phyloP scores from a whole-genome alignment of 164 flowering plant species.

The Protea cynaroides region DNA sequence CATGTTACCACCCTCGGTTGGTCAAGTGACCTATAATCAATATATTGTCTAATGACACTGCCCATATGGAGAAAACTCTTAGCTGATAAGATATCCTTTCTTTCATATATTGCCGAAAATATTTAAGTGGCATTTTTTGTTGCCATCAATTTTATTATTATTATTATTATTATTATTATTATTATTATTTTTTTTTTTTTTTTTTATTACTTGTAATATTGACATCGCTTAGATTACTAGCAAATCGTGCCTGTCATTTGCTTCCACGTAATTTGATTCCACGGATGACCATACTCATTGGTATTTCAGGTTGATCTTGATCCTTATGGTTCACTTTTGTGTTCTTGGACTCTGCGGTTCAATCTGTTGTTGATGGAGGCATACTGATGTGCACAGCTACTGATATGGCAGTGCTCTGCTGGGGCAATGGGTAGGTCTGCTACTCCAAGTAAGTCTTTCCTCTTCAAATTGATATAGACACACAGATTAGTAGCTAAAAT shows the following conservation, averaged over 20 bases:
- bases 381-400: constrained; percentile 99
- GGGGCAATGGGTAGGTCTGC: constrained; percentile 95
- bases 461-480: constrained; percentile 3
- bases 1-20: too few relatives aligned
- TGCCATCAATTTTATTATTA: too few relatives aligned
- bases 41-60: too few relatives aligned
- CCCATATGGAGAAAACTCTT: too few relatives aligned
- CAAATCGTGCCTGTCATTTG: not conserved
- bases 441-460: constrained; percentile 73
- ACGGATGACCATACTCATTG: not conserved
- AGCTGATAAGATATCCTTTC: too few relatives aligned
- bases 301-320: constrained; percentile 93
- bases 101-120: too few relatives aligned
- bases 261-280: too few relatives aligned
- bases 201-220: not conserved
- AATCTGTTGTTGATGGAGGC: constrained; percentile 93
- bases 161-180: too few relatives aligned
- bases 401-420: constrained; percentile 98
- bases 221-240: not conserved
- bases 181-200: too few relatives aligned
- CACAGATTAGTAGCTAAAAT: constrained; percentile 5
- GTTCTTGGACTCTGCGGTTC: constrained; percentile 97
- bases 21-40: too few relatives aligned
- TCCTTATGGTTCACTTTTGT: constrained; percentile 96
- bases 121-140: too few relatives aligned